Evolutionary conservation across 2,329 filamentous ascomycete species (phyloP), one percentile per base, ranked within the genome.

Genomic region (Ceratocystis papillata): DNA sequence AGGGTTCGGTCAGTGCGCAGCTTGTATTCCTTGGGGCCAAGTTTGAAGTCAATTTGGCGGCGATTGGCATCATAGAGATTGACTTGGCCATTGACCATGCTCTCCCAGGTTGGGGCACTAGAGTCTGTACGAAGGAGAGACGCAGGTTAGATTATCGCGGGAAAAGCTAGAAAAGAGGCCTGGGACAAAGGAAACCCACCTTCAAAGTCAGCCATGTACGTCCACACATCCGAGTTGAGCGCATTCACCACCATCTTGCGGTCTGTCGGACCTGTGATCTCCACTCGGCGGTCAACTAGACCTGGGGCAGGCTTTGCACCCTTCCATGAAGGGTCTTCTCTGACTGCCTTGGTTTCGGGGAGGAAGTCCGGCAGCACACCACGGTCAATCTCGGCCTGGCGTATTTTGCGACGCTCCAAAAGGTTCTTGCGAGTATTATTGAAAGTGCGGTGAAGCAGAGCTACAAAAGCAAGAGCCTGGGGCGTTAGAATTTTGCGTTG

Each of bases 231-330:
- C 59, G 93, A 87, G 77, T 97, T 99, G 75, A 97, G 75, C 8
- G 94, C 94, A 76, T 99, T 99, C 69, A 97, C 90, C 61, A 97
- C 91, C 94, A 99, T 99, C 83, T 97, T 99, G 71, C 94, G 84
- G 78, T 97, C 94, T 5, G 92, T 96, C 0, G 94, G 94, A 7
- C 94, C 94, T 4, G 94, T 99, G 73, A 97, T 99, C 80, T 99
- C 94, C 41, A 96, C 89, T 69, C 94, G 86, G 70, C 94, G 87
- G 79, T 99, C 94, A 57, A 96, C 86, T 66, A 97, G 83, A 67
- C 94, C 94, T 0, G 94, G 93, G 6, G 93, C 94, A 20, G 94
- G 94, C 63, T 88, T 84, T 55, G 94, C 91, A 69, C 90, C 94
- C 79, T 85, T 94, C 94, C 94, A 99, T 72, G 91, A 86, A 75